Base-by-base conservation (phyloP, 2,329 filamentous ascomycete species). In the Penicillium sp. region DNA sequence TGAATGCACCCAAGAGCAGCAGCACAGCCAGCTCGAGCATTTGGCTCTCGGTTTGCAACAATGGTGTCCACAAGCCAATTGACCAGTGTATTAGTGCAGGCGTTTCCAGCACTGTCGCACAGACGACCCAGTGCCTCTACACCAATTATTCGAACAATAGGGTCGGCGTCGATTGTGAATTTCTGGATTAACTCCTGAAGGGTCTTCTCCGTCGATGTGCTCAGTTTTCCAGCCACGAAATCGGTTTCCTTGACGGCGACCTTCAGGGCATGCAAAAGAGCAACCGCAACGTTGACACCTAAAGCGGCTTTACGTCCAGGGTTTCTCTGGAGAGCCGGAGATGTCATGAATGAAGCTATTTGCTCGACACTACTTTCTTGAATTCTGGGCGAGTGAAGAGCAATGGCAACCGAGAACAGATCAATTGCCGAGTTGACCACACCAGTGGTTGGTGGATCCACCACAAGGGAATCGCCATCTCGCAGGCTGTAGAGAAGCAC, bases 311-410 rank as follows among this genome's bases (percentile, higher is more conserved):
- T 96, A 51, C 93, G 85, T 6, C 93, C 93, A 1, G 89, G 89
- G 66, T 98, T 95, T 62, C 95, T 85, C 64, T 93, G 90, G 23
- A 97, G 79, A 50, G 85, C 86, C 0, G 87, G 86, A 1, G 92
- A 90, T 0, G 91, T 89, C n/a, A 95, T 81, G 69, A 96, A 96
- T 0, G 91, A 95, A 16, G 91, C 89, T 48, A 98, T 88, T 71
- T 99, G 95, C 73, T 99, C 95, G 10, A 99, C 79, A 48, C 96
- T 91, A 69, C 93, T 97, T 73, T 99, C 95, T 69, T 99, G 95
- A 3, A 99, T 91, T 69, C 93, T 96, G 4, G 91, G 83, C 0
- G 91, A 89, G 46, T 96, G 96, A 10, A 97, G 80, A 3, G 95
- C 93, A 56, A 99, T 88, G 39, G 92, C 90, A 53, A 96, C 91